Evolutionary conservation across 2,329 filamentous ascomycete species (phyloP), one percentile per base, ranked within the genome.

Genomic region (Polytolypa hystricis): DNA sequence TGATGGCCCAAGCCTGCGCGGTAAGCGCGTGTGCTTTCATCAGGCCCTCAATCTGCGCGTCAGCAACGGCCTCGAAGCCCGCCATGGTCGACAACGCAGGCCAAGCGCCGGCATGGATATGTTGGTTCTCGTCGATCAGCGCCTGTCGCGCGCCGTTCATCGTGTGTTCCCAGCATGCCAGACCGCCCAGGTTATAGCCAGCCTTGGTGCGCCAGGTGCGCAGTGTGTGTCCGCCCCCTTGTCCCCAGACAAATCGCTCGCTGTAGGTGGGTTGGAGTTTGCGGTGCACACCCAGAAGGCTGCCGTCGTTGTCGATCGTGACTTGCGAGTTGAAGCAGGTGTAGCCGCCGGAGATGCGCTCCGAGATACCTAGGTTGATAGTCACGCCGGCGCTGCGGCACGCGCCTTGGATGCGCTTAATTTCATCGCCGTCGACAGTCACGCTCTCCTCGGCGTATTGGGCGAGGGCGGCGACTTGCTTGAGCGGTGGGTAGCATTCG

Each of bases 1-100:
- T 54, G 19, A 67, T 47, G 15, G 65, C 64, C 36, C 65, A 67
- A 2, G 61, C 58, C 39, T 67, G 64, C 10, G 56, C 63, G 1
- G 62, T 65, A 16, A 67, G 40, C 2, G 65, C 63, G 40, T 67
- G 64, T 4, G 51, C 48, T 48, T 66, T 67, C 62, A 66, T 67
- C 23, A 67, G 42, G 4, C 59, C 63, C 49, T 67, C 64, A 35
- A 67, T 66, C 47, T 66, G 62, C n/a, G 50, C 50, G 41, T 63
- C 55, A 2, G 61, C 62, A 4, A 58, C 55, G 0, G 42, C 46
- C 39, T 66, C 61, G 29, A 66, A 65, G 0, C 62, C 62, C 0
- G 46, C 45, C 25, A 42, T 38, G 8, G 20, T 53, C 17, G 44
- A 48, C 16, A 58, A 42, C 4, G 54, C 51, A 3, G 54, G 51